Base-by-base conservation (phyloP, 176 grass and related monocot species). In the Guadua angustifolia region DNA sequence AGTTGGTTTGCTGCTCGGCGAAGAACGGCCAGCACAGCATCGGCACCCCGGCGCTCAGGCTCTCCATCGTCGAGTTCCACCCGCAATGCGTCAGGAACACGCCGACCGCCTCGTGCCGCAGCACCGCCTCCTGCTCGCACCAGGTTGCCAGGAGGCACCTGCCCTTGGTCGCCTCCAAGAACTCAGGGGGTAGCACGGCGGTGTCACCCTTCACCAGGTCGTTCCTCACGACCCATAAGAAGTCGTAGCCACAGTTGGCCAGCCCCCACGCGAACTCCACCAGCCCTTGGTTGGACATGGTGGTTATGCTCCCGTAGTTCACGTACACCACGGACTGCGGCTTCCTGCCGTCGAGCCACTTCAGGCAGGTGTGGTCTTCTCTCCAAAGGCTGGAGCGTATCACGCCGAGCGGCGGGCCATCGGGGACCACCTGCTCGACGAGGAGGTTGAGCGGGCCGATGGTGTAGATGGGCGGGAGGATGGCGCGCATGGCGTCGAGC, bases 261-360 rank as follows among this genome's bases (percentile, higher is more conserved):
- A 97, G 79, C 10, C 94, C 94, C 92, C 94, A 97, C 19, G 94
- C 94, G 71, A 97, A 97, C 83, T 97, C 92, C 13, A 62, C 40
- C 17, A 92, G 50, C n/a, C 90, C 79, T 5, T 17, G 18, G 21
- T 2, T 15, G 66, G 15, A 65, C 84, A 78, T 82, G 6, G 78
- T 46, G 7, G 74, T 83, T 8, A 79, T 50, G 59, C 79, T 87
- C n/a, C 88, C 84, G 79, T 33, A 87, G 80, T 78, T 86, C 17
- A 86, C 90, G 63, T 89, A 92, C 68, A 79, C 87, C 53, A 86
- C 84, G 13, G 87, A 79, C 14, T 42, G 39, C 24, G 75, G 69
- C 7, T 22, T 24, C 73, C 63, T 71, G 32, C 78, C 50, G 50
- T 82, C 58, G 24, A 92, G 90, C 86, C 89, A 91, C 25, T 63